Evolutionary conservation across 2,329 filamentous ascomycete species (phyloP).

Genomic region (Scedosporium aurantiacum): DNA sequence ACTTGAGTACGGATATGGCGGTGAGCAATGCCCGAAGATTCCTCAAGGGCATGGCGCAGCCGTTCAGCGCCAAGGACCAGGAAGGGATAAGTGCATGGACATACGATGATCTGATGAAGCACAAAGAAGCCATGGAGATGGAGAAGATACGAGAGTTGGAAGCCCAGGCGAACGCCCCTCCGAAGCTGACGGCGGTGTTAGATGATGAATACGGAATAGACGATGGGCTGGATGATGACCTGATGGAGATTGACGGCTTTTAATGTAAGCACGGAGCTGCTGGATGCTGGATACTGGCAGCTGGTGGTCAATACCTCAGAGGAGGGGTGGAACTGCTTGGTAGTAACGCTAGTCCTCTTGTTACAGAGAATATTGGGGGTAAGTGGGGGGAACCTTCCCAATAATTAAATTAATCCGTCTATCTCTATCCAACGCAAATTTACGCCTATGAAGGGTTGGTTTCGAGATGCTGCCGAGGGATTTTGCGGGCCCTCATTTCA

Average conservation of each 20-base stretch:
- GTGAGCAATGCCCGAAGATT: conserved; percentile 83
- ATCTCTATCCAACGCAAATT: not conserved
- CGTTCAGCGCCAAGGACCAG: conserved; percentile 71
- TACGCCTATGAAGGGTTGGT: not conserved
- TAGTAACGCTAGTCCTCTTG: too few species aligned
- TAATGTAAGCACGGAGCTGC: conserved; percentile 3
- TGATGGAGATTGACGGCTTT: conserved; percentile 39
- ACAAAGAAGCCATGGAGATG: conserved; percentile 65
- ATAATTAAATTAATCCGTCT: too few species aligned
- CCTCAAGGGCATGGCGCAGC: conserved; percentile 81
- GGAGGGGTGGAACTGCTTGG: not conserved
- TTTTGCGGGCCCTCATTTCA: conserved; percentile 48
- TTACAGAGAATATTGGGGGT: too few species aligned
- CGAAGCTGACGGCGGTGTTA: conserved; percentile 11
- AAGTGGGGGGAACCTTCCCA: too few species aligned
- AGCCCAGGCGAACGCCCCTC: conserved; percentile 26
- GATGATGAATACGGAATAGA: conserved; percentile 39
- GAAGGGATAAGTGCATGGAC: conserved; percentile 94
- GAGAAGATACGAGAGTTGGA: conserved; percentile 55
- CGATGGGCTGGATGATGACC: conserved; percentile 38
- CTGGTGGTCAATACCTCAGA: not conserved
- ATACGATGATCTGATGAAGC: conserved; percentile 60
- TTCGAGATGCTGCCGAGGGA: conserved; percentile 21
- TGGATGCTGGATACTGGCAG: not conserved
- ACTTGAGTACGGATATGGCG: conserved; percentile 91